Evolutionary conservation across 768 basidiomycete genomes (phyloP).

Genomic region (Boletales sp.): DNA sequence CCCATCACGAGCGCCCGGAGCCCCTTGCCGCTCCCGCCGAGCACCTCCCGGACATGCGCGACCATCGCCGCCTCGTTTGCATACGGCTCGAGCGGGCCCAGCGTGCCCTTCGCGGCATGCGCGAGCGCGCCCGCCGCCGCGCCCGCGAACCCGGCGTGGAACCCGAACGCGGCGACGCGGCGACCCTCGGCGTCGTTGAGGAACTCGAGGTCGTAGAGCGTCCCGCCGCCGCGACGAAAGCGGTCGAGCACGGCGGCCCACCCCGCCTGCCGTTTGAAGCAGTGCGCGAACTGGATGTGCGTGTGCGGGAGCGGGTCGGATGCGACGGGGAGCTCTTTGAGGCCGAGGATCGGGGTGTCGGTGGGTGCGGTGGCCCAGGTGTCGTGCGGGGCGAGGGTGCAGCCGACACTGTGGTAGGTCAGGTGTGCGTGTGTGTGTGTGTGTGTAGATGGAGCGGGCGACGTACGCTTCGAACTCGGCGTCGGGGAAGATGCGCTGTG

Average conservation of each 20-base stretch:
- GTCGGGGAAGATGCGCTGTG: constrained; percentile 92
- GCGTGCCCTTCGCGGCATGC: constrained; percentile 56
- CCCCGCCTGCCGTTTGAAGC: constrained; percentile 93
- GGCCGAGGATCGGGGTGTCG: constrained; percentile 79
- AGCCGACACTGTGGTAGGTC: constrained; percentile 66
- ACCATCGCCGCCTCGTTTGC: constrained; percentile 85
- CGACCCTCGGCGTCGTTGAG: constrained; percentile 79
- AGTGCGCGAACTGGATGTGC: constrained; percentile 98
- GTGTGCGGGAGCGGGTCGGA: constrained; percentile 83
- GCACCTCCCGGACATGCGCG: constrained; percentile 55
- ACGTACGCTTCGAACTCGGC: constrained; percentile 88
- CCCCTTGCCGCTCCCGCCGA: constrained; percentile 67
- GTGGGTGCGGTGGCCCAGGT: constrained; percentile 82
- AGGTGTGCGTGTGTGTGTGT: neutral
- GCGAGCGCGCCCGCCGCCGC: constrained; percentile 90
- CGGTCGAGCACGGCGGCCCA: constrained; percentile 86
- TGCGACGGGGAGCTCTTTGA: constrained; percentile 92
- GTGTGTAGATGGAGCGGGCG: constrained; percentile 7
- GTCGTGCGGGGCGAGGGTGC: constrained; percentile 81
- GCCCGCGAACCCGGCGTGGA: constrained; percentile 98
- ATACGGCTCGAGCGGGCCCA: constrained; percentile 77
- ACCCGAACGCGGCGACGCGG: constrained; percentile 97
- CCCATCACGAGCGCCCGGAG: constrained; percentile 92
- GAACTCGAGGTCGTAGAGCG: constrained; percentile 95
- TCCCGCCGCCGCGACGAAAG: constrained; percentile 79